Evolutionary conservation across 768 basidiomycete species (phyloP), one percentile per base, ranked within the genome.

Genomic region (Pluteus cervinus): DNA sequence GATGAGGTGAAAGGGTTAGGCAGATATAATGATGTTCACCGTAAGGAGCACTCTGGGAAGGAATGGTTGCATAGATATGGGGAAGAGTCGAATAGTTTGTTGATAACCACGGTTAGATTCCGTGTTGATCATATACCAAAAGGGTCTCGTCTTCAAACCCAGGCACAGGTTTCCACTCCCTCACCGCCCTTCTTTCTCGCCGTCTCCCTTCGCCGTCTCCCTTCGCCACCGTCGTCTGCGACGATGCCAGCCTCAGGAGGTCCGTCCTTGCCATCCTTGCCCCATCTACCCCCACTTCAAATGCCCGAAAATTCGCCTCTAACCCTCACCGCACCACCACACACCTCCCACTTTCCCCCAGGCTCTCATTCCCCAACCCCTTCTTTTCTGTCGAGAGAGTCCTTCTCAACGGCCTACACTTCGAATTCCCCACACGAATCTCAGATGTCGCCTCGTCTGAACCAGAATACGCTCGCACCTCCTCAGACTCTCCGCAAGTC

Each of bases 401-500:
- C 67, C 8, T 65, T 66, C 33, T 56, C 66, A n/a, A 65, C 73
- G 29, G 62, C 68, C 4, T 53, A 50, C 48, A 37, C 51, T 53
- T 35, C 45, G 20, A 29, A 39, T 16, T 47, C 50, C 39, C 41
- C n/a, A n/a, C n/a, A n/a, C n/a, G n/a, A n/a, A n/a, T n/a, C n/a
- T n/a, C n/a, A n/a, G n/a, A n/a, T n/a, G n/a, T n/a, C n/a, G n/a
- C 51, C 39, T 41, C 62, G 24, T 23, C 52, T 41, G 34, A 43
- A 42, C 30, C 41, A 52, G 20, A 49, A 58, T 24, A 52, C 60
- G 37, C 54, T 59, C 38, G 42, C 50, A 29, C 57, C 63, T 15
- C 50, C 65, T 15, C 60, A 65, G 31, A 57, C 52, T 42, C 71
- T 87, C 38, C 73, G 82, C 49, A 86, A 86, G 62, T 81, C 84